Evolutionary conservation across 176 grass and related monocot species (phyloP).

Genomic region (barley (Hordeum vulgare)): DNA sequence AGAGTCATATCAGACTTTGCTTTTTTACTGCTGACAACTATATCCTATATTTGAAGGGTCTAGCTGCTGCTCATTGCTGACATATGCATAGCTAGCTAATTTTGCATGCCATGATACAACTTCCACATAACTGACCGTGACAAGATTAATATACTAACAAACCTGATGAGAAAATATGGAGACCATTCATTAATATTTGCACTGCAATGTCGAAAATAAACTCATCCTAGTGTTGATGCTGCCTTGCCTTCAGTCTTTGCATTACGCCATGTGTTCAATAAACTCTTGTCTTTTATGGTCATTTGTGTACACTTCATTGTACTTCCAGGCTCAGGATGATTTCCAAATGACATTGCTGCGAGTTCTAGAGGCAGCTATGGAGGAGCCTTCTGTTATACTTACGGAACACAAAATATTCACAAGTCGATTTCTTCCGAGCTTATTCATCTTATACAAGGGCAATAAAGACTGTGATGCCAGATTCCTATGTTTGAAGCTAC

Average conservation of each 20-base stretch:
- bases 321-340: slow-evolving; percentile 87
- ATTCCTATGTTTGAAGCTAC: slow-evolving; percentile 83
- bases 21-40: too few relatives aligned
- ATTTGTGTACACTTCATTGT: slow-evolving; percentile 14
- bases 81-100: too few relatives aligned
- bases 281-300: not conserved
- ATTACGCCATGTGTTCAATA: not conserved
- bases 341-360: slow-evolving; percentile 87
- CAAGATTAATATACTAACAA: too few relatives aligned
- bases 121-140: too few relatives aligned
- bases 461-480: slow-evolving; percentile 86
- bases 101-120: too few relatives aligned
- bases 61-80: too few relatives aligned
- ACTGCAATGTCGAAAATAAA: not conserved
- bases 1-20: too few relatives aligned
- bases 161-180: not conserved
- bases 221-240: not conserved
- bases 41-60: too few relatives aligned
- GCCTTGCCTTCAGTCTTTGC: not conserved
- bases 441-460: slow-evolving; percentile 81
- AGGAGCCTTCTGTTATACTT: slow-evolving; percentile 77
- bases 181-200: not conserved
- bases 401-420: slow-evolving; percentile 61
- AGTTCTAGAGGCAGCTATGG: slow-evolving; percentile 72
- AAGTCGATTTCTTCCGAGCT: slow-evolving; percentile 59